Base-by-base conservation (phyloP, 495 filamentous ascomycete genomes). In the Xylaria acuta region DNA sequence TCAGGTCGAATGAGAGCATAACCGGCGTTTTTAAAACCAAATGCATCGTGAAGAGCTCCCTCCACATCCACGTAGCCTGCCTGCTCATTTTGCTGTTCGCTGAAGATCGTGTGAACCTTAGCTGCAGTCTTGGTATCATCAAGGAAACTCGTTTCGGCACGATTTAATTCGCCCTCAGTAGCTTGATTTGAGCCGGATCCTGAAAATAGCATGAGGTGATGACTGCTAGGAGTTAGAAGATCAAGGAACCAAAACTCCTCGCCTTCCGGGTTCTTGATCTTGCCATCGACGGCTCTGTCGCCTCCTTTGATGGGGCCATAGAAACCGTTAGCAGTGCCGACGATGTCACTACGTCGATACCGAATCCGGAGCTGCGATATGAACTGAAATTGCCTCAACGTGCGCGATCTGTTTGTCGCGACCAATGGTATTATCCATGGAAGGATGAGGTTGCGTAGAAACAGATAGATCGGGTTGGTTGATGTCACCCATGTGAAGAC, bases 171-270 rank as follows among this genome's bases (percentile, higher is more conserved):
- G 9, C 49, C 71, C 25, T 72, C 72, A 49, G 59, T 74, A 11
- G 70, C 75, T 18, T 64, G 36, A 14, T 58, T 62, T 8, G 53
- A 53, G 11, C 54, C 73, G 0, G 58, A 49, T 27, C 77, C 82
- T n/a, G 77, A 72, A 68, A 85, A 82, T 38, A 85, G 66, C 30
- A 85, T 34, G 41, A 84, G 71, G 49, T 82, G 80, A 54, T 80
- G 72, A 51, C 41, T 47, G 9, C 38, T 40, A 8, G 78, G 77
- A 1, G 25, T 75, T 49, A 76, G 80, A 0, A 84, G 40, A 53
- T 70, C 70, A 54, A 82, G 78, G 54, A 85, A 68, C 78, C 40
- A 75, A 74, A 63, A 68, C 66, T 71, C 69, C 66, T 71, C 67
- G 30, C 75, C 66, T 18, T 68, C 71, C 7, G 38, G 30, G 4